These are phyloP conservation scores for Aspergillus sp. DNA, from an alignment of 2,329 filamentous ascomycete species.

Conservation along the genomic window DNA sequence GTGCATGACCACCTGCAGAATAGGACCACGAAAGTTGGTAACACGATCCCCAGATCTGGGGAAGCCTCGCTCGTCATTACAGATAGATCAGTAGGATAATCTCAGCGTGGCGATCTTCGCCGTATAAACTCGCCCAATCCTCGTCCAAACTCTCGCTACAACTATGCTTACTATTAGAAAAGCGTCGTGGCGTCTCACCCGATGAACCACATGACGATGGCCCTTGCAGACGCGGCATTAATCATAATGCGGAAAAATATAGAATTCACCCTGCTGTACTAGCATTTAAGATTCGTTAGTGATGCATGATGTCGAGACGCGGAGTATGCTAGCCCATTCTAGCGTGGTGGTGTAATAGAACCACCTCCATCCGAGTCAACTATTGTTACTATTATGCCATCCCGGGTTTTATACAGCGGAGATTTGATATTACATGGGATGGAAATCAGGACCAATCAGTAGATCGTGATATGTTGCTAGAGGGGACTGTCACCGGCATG, in stretches of 20 bases:
- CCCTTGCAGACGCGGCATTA: background rate
- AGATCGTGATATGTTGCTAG: background rate
- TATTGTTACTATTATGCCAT: background rate
- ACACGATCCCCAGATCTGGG: background rate
- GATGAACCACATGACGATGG: background rate
- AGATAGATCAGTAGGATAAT: too few species aligned
- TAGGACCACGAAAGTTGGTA: background rate
- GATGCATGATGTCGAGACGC: background rate
- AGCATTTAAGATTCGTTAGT: background rate
- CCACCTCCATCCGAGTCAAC: too few species aligned
- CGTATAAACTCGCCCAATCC: background rate
- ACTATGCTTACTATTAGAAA: background rate
- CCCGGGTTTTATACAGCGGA: background rate
- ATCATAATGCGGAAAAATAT: constrained; percentile 2
- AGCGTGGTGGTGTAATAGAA: background rate
- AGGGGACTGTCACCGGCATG: background rate
- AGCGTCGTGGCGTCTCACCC: background rate
- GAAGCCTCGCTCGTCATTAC: background rate
- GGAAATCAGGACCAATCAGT: background rate
- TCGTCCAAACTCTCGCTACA: constrained; percentile 4
- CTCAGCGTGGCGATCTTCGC: background rate
- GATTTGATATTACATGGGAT: background rate
- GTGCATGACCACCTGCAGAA: background rate
- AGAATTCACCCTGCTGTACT: background rate
- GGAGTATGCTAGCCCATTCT: background rate